Evolutionary conservation across 2,329 filamentous ascomycete species (phyloP).

Genomic region (Xylaria sp.): DNA sequence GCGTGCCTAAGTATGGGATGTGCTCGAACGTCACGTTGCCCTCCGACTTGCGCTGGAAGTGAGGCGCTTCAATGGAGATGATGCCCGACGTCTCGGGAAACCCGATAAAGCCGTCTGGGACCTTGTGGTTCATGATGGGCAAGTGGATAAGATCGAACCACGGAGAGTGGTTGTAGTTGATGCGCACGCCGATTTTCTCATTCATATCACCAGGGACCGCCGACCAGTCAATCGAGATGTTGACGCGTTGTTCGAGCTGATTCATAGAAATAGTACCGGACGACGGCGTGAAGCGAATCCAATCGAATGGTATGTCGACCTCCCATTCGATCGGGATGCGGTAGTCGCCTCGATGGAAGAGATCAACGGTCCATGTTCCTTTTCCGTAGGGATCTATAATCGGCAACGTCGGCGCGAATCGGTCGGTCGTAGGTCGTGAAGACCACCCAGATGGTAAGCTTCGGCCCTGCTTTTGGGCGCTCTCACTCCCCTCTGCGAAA

Average conservation of each 20-base stretch:
- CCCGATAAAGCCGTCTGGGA: constrained; percentile 29
- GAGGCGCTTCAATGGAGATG: constrained; percentile 43
- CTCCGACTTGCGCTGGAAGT: constrained; percentile 35
- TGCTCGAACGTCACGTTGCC: constrained; percentile 33
- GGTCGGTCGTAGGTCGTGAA: constrained; percentile 51
- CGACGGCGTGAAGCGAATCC: constrained; percentile 39
- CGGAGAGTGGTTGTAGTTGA: constrained; percentile 44
- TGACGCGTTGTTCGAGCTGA: constrained; percentile 52
- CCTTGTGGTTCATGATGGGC: constrained; percentile 31
- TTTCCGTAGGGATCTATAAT: constrained; percentile 54
- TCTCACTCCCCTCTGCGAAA: constrained; percentile 61
- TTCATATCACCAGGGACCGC: constrained; percentile 44
- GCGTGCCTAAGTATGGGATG: constrained; percentile 42
- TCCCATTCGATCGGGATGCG: constrained; percentile 46
- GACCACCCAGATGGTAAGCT: constrained; percentile 49
- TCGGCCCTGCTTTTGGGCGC: constrained; percentile 56
- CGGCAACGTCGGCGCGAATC: constrained; percentile 49
- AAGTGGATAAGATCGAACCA: constrained; percentile 44
- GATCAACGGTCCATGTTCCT: constrained; percentile 53
- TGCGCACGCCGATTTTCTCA: constrained; percentile 39
- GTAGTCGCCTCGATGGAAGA: constrained; percentile 53
- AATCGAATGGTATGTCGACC: constrained; percentile 46
- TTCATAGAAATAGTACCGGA: constrained; percentile 42
- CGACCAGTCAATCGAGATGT: constrained; percentile 54
- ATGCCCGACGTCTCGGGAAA: constrained; percentile 45